Conservation (phyloP, 2,329 filamentous ascomycete genomes). For the Diaporthe caulivora region DNA sequence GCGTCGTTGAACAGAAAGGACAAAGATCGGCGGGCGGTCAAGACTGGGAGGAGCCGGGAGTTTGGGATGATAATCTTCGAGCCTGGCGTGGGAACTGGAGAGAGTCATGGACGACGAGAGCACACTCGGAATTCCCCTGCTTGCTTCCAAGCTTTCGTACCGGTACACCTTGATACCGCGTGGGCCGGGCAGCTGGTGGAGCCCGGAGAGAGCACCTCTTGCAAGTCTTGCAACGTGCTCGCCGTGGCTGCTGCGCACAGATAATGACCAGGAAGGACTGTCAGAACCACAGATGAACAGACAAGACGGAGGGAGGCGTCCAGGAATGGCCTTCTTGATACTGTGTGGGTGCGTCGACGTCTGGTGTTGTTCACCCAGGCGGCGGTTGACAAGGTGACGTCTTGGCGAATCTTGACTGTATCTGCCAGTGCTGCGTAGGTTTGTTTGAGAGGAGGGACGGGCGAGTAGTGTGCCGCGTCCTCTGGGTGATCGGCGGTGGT, state of each 20-base stretch:
- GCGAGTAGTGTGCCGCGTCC: conserved; percentile 13
- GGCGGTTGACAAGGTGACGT: conserved; percentile 18
- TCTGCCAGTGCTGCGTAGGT: conserved; percentile 23
- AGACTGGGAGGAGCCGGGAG: conserved; percentile 42
- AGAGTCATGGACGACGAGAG: conserved; percentile 35
- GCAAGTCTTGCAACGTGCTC: neutral
- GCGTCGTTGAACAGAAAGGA: conserved; percentile 36
- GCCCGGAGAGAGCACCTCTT: neutral
- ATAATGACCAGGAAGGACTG: neutral
- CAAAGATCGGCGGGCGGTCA: conserved; percentile 41
- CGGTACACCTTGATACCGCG: conserved; percentile 27
- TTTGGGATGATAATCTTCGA: conserved; percentile 37
- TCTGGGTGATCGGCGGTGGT: conserved; percentile 31
- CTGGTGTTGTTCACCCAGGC: neutral
- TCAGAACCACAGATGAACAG: neutral
- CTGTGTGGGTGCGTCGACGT: conserved; percentile 3
- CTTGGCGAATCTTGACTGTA: conserved; percentile 19
- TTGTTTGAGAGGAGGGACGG: conserved; percentile 23
- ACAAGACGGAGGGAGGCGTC: neutral
- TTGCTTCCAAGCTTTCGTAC: conserved; percentile 23
- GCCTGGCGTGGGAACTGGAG: conserved; percentile 34
- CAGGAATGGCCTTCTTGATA: neutral
- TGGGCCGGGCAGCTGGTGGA: conserved; percentile 22
- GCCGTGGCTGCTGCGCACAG: neutral
- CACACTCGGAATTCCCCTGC: conserved; percentile 23